Percentiles rank a stretch among this genome's conserved stretches.
Conservation (phyloP, 495 filamentous ascomycete genomes). For the Xylaria intraflava region DNA sequence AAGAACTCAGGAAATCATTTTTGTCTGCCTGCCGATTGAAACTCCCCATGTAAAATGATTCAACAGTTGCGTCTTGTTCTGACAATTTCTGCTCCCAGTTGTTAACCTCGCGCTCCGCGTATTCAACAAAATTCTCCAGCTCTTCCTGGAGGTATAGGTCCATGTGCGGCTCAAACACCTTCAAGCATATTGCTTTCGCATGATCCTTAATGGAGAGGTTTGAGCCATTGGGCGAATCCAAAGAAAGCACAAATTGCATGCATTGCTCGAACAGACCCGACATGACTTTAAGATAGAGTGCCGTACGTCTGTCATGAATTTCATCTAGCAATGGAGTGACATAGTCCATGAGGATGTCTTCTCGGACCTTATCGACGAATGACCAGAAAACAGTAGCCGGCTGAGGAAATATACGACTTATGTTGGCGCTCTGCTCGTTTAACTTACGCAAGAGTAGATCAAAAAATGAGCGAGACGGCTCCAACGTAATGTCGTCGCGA, state of each 20-base stretch:
- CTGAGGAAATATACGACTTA: constrained; percentile 81
- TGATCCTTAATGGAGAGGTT: constrained; percentile 24
- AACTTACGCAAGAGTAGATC: constrained; percentile 61
- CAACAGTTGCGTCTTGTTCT: constrained; percentile 82
- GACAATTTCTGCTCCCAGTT: constrained; percentile 88
- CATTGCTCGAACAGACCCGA: constrained; percentile 82
- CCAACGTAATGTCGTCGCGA: constrained; percentile 57
- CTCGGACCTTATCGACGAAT: constrained; percentile 74
- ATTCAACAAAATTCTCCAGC: constrained; percentile 70
- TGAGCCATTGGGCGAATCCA: constrained; percentile 49
- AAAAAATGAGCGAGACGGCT: constrained; percentile 79
- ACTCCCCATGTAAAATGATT: constrained; percentile 91
- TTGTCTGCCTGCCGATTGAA: constrained; percentile 94
- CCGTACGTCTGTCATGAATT: constrained; percentile 67
- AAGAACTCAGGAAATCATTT: constrained; percentile 88
- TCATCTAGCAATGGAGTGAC: constrained; percentile 83
- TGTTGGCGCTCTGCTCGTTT: constrained; percentile 77
- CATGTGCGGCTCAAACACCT: constrained; percentile 82
- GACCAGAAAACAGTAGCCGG: constrained; percentile 62
- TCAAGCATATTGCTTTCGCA: constrained; percentile 56
- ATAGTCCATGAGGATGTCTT: constrained; percentile 83
- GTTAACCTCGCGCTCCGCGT: constrained; percentile 67
- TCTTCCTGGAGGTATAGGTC: constrained; percentile 93
- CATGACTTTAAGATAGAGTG: constrained; percentile 78
- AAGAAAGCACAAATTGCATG: constrained; percentile 61